Conservation (phyloP, 345 rosid genomes). For the Linum trigynum region DNA sequence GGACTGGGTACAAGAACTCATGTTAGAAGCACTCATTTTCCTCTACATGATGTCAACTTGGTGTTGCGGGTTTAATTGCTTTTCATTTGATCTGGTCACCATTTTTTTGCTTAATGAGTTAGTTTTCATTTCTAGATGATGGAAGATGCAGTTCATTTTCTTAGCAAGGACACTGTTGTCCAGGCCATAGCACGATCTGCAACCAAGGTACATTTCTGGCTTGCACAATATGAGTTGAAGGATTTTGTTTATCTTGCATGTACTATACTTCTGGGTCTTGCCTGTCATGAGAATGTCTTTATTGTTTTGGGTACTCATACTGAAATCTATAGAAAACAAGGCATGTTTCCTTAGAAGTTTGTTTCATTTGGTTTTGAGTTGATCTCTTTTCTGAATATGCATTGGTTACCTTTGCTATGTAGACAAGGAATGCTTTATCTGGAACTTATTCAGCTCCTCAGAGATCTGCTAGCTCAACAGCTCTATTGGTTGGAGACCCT, state of each 20-base stretch:
- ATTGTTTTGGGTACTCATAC: background rate
- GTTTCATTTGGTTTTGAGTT: too few relatives aligned
- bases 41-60: background rate
- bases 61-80: background rate
- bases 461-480: constrained; percentile 98
- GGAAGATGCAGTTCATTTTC: constrained; percentile 99
- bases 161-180: constrained; percentile 87
- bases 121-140: constrained; percentile 57
- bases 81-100: background rate
- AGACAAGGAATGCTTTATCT: constrained; percentile 98
- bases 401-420: constrained; percentile 16
- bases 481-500: constrained; percentile 96
- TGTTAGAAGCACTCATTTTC: constrained; percentile 8
- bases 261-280: background rate
- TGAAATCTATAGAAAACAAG: background rate
- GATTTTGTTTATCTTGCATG: background rate
- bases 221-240: background rate
- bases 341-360: too few relatives aligned
- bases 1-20: background rate
- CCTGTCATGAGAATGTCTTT: background rate
- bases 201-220: constrained; percentile 59
- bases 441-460: constrained; percentile 99
- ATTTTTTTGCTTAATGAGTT: constrained; percentile 15
- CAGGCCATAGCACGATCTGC: constrained; percentile 98
- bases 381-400: background rate